Evolutionary conservation across 306 rosid species (phyloP), one percentile per base, ranked within the genome.

Genomic region (Betula pendula): DNA sequence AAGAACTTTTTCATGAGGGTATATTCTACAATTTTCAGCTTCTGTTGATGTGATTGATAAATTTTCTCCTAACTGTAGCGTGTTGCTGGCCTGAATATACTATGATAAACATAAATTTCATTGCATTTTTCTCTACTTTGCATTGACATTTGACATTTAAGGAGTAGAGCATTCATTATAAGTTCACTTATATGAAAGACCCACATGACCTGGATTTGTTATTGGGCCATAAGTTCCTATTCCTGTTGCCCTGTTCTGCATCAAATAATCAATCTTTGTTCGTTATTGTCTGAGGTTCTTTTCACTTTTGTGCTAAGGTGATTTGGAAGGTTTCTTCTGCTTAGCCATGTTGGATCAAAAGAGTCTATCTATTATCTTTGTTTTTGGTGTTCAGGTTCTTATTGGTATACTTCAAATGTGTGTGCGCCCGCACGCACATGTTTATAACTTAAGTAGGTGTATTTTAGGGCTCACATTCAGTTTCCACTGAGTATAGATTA

Each of bases 1-100:
- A 91, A 93, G 99, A 95, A 79, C 88, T 95, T 72, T 92, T 95
- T 86, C 91, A 85, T 68, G 93, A 90, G 42, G 99, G 99, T 95
- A 82, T 59, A 66, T 63, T 42, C 35, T 20, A 40, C 76, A 79
- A 77, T 20, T 77, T 83, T 72, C 65, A 76, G 25, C 72, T 65
- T 85, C 53, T 74, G 67, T 75, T 74, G 70, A 14, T 75, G 38
- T 55, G 31, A 25, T 47, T 25, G 67, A 59, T 11, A 59, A 13
- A 13, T 19, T 52, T 16, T 73, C 7, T 52, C 38, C 3, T 7
- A 53, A 59, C 40, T 27, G 40, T 59, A 25, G 67, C 67, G 27
- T 27, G 38, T 27, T 2, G 2, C 67, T 1, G 2, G 40, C 14
- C 63, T 55, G 13, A 22, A 9, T 22, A 22, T 55, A 20, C 8